Evolutionary conservation across 805 yeast species (phyloP), one percentile per base, ranked within the genome.

Genomic region (Candida xiaguanensis): DNA sequence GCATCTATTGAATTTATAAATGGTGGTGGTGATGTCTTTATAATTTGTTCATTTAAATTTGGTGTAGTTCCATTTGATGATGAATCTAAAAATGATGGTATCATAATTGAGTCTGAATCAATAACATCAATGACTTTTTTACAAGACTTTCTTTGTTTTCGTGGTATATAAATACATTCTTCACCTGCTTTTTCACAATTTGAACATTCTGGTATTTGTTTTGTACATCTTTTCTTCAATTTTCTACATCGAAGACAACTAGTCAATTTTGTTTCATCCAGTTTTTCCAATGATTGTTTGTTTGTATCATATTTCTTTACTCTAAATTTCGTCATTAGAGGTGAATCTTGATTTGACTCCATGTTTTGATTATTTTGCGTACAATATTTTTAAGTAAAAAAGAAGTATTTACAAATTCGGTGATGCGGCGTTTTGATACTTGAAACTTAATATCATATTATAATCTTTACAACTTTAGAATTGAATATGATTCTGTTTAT

Each of bases 161-260:
- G 19, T 1, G 45, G 45, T 3, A 38, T 11, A 31, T 41, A 41
- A 7, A 28, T 57, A 48, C 80, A 75, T 2, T 33, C 31, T 35
- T 59, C 65, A 6, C 56, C 55, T 6, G 69, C 64, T 40, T 58
- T 65, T 8, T 31, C 34, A 45, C 80, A 75, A 45, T 69, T 72
- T 8, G 45, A 40, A 46, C 80, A 75, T 13, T 47, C 53, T 0
- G 79, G 78, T 1, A 52, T 39, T 16, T 67, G 59, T 45, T 72
- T 67, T 1, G 73, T 58, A 48, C 80, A 75, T 45, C 67, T 70
- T 53, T 74, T 74, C 53, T 75, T 75, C 27, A 72, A 52, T 36
- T 65, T 55, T 36, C 79, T 58, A 48, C 80, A 75, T 28, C 77
- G 50, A 13, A 65, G 52, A 49, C 80, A 75, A 30, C 42, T 41